A percentile compares a stretch with the other conserved stretches of the same genome.
phyloP scores from a whole-genome alignment of 495 filamentous ascomycete genomes.

The Penicillium pulvis region DNA sequence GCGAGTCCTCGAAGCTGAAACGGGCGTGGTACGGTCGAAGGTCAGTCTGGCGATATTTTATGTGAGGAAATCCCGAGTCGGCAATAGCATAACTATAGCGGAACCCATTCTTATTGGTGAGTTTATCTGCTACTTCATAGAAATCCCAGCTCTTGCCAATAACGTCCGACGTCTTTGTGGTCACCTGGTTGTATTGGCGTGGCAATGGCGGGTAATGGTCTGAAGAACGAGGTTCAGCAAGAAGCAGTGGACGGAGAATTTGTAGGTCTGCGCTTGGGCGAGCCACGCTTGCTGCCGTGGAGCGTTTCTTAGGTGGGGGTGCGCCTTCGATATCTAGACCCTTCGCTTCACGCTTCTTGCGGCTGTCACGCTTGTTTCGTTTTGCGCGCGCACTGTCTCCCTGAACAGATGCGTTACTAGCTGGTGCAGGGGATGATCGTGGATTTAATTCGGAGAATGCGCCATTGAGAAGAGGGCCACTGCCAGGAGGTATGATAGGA shows the following conservation, averaged over 20 bases:
- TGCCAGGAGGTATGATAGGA: slow-evolving; percentile 35
- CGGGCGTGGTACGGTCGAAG: slow-evolving; percentile 76
- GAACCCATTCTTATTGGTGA: slow-evolving; percentile 88
- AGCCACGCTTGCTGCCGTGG: slow-evolving; percentile 33
- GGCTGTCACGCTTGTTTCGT: slow-evolving; percentile 50
- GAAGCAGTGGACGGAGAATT: slow-evolving; percentile 34
- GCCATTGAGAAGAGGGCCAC: slow-evolving; percentile 32
- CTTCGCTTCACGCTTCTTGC: slow-evolving; percentile 78
- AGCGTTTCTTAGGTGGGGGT: slow-evolving; percentile 42
- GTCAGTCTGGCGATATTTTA: slow-evolving; percentile 87
- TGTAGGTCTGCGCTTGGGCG: slow-evolving; percentile 35
- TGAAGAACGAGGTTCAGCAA: slow-evolving; percentile 40
- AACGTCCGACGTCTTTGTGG: slow-evolving; percentile 35
- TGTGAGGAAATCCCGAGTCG: slow-evolving; percentile 80
- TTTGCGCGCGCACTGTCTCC: slow-evolving; percentile 42
- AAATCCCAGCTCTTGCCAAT: slow-evolving; percentile 46
- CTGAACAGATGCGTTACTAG: slow-evolving; percentile 35
- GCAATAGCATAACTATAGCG: slow-evolving; percentile 90
- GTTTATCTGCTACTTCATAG: slow-evolving; percentile 58
- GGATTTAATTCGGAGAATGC: slow-evolving; percentile 36
- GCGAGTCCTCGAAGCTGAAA: slow-evolving; percentile 89
- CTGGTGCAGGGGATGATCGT: slow-evolving; percentile 43
- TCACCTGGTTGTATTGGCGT: slow-evolving; percentile 45
- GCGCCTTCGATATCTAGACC: slow-evolving; percentile 46
- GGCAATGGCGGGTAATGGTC: slow-evolving; percentile 44